Percentiles rank a stretch among this genome's conserved stretches.
Conservation (phyloP, 352 stramenopile species). For the Phytophthora palmivora region DNA sequence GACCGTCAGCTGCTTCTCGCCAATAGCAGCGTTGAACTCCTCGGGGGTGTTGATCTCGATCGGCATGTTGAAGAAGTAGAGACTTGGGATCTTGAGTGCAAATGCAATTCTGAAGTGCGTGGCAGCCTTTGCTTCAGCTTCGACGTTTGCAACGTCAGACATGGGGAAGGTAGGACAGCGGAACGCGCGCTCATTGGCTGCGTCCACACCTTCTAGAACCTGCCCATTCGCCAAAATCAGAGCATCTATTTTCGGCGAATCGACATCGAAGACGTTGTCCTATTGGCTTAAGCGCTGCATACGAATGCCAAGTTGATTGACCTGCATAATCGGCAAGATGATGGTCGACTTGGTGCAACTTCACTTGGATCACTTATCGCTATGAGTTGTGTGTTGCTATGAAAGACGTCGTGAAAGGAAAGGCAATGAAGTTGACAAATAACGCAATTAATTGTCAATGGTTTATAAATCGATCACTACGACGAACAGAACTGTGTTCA, state of each 20-base stretch:
- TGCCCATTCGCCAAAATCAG: slow-evolving; percentile 7
- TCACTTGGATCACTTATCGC: background rate
- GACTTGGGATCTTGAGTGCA: too few species aligned
- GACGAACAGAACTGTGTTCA: too few species aligned
- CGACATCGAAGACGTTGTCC: background rate
- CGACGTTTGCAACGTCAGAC: too few species aligned
- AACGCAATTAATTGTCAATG: background rate
- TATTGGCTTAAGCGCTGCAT: background rate
- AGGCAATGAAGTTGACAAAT: background rate
- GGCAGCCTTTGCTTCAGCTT: too few species aligned
- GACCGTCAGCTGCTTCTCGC: too few species aligned
- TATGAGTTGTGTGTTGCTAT: background rate
- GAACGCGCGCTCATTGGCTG: slow-evolving; percentile 17
- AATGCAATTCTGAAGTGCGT: too few species aligned
- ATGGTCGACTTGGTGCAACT: slow-evolving; percentile 5
- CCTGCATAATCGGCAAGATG: slow-evolving; percentile 16
- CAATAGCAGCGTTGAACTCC: too few species aligned
- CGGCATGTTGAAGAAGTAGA: too few species aligned
- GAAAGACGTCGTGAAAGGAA: background rate
- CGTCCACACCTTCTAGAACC: background rate
- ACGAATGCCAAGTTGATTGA: slow-evolving; percentile 4
- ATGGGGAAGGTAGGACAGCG: slow-evolving; percentile 35
- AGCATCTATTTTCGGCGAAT: slow-evolving; percentile 8
- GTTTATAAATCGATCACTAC: background rate
- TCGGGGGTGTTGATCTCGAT: too few species aligned